phyloP scores from a whole-genome alignment of 2,329 filamentous ascomycete genomes.

The Fusarium sp. region DNA sequence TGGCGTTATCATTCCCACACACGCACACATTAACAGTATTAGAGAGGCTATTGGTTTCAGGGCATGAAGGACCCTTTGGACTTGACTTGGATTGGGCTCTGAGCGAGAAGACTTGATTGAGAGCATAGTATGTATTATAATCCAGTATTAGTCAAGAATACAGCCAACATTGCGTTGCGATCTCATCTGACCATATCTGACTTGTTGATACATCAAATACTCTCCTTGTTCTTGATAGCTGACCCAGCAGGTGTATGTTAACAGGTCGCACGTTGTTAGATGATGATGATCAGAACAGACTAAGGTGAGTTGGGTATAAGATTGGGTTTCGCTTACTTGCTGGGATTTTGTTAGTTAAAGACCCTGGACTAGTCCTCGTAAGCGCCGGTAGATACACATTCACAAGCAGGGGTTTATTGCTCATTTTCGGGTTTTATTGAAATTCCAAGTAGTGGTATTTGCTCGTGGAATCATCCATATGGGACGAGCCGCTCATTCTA shows the following conservation, averaged over 20 bases:
- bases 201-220: background rate
- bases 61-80: background rate
- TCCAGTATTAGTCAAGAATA: background rate
- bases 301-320: background rate
- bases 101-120: background rate
- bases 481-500: background rate
- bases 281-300: background rate
- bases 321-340: background rate
- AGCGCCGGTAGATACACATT: background rate
- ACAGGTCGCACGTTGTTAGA: background rate
- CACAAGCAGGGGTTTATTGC: background rate
- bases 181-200: background rate
- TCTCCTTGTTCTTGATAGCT: too few species aligned
- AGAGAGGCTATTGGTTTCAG: background rate
- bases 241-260: too few species aligned
- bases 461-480: background rate
- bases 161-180: background rate
- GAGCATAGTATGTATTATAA: background rate
- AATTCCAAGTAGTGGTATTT: background rate
- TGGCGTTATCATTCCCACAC: background rate
- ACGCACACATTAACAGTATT: background rate
- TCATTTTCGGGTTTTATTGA: background rate
- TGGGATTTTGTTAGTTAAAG: background rate
- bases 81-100: background rate
- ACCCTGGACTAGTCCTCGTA: background rate